A percentile compares a stretch with the other conserved stretches of the same genome.
These are phyloP conservation scores for Yarrowia osloensis DNA, from an alignment of 805 yeast species.

Conservation along the genomic window DNA sequence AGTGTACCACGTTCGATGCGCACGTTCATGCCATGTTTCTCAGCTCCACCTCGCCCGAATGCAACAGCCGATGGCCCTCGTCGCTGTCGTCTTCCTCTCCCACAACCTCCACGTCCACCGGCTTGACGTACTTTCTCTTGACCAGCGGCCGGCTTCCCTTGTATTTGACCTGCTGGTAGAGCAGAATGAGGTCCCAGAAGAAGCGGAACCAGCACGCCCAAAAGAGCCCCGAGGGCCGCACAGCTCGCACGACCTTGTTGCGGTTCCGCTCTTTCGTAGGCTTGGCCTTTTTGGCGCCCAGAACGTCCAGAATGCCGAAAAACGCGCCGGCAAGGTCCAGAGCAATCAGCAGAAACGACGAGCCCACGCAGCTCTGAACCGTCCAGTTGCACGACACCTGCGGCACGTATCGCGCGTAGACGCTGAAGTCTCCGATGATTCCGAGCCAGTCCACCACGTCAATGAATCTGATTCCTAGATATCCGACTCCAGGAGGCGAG, in stretches of 20 bases:
- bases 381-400: conserved; percentile 33
- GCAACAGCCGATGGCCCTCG: conserved; percentile 10
- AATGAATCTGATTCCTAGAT: conserved; percentile 31
- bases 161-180: conserved; percentile 18
- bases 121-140: conserved; percentile 7
- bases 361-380: conserved; percentile 4
- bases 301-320: conserved; percentile 2
- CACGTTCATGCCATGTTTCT: not conserved
- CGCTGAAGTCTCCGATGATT: conserved; percentile 23
- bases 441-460: conserved; percentile 33
- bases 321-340: conserved; percentile 6
- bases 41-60: not conserved
- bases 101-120: conserved; percentile 6
- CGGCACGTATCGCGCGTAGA: conserved; percentile 18
- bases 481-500: conserved; percentile 30
- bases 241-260: conserved; percentile 3
- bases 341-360: not conserved
- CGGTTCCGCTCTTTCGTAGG: not conserved
- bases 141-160: conserved; percentile 18
- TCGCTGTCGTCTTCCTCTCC: conserved; percentile 13
- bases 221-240: conserved; percentile 14
- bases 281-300: conserved; percentile 10
- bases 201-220: conserved; percentile 9
- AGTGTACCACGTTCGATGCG: not conserved
- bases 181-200: conserved; percentile 7